These are phyloP conservation scores for Pachysandra terminalis DNA, from an alignment of 164 flowering plant genomes.

Conservation along the genomic window DNA sequence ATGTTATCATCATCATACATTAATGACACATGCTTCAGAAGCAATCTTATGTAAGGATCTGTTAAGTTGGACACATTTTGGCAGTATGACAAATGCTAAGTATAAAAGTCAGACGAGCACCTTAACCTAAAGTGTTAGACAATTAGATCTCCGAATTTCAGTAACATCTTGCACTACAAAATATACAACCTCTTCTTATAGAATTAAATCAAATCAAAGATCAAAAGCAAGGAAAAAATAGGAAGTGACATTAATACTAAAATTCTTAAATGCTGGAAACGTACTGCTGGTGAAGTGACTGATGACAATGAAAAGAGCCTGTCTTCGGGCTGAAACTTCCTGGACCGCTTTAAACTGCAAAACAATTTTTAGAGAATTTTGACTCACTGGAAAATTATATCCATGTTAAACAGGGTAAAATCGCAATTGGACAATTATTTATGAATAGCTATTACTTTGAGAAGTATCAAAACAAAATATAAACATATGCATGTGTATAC, in stretches of 20 bases:
- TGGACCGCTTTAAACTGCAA: slow-evolving; percentile 84
- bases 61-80: not conserved
- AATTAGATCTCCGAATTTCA: not conserved
- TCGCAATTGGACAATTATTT: not conserved
- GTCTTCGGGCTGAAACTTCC: slow-evolving; percentile 96
- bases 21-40: not conserved
- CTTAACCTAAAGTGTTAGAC: not conserved
- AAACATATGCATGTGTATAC: no score
- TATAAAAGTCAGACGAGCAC: not conserved
- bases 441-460: not conserved
- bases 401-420: slow-evolving; percentile 1
- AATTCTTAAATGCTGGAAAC: slow-evolving; percentile 21
- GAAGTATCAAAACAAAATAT: no score
- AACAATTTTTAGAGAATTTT: slow-evolving; percentile 10
- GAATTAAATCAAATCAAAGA: not conserved
- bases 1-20: not conserved
- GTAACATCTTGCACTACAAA: not conserved
- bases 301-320: slow-evolving; percentile 93
- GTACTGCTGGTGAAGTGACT: slow-evolving; percentile 88
- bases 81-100: not conserved
- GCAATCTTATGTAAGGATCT: not conserved
- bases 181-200: not conserved
- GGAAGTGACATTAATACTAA: not conserved
- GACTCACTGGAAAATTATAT: not conserved
- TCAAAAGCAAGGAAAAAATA: not conserved